These are phyloP conservation scores for Ustilago sp. DNA, from an alignment of 1,284 basidiomycete genomes.

Conservation along the genomic window DNA sequence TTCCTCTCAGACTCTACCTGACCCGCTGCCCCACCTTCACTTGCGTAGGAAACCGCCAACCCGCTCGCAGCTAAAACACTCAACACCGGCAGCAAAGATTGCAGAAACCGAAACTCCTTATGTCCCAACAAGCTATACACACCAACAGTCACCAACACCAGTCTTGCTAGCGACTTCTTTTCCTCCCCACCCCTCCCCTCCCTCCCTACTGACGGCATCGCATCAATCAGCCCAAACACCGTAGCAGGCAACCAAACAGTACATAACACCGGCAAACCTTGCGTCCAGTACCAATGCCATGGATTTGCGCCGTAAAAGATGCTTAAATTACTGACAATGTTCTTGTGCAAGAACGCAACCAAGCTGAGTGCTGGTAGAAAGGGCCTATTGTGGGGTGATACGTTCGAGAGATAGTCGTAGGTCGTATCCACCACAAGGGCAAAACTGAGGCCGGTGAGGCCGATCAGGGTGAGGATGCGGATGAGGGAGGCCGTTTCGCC, in stretches of 20 bases:
- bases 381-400: neutral
- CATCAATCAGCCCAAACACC: constrained; percentile 73
- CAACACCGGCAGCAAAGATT: constrained; percentile 87
- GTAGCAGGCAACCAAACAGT: constrained; percentile 80
- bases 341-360: constrained; percentile 82
- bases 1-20: no score
- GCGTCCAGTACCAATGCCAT: constrained; percentile 89
- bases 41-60: constrained; percentile 26
- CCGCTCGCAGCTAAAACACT: constrained; percentile 77
- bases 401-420: constrained; percentile 75
- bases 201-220: neutral
- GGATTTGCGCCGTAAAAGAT: constrained; percentile 91
- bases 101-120: constrained; percentile 97
- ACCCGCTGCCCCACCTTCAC: neutral
- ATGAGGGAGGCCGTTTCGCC: constrained; percentile 23
- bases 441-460: constrained; percentile 70
- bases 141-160: constrained; percentile 35
- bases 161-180: constrained; percentile 28
- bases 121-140: constrained; percentile 62
- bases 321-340: constrained; percentile 77
- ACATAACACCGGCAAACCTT: constrained; percentile 84
- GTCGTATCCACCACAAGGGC: constrained; percentile 76
- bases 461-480: constrained; percentile 5
- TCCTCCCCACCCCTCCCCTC: constrained; percentile 2
- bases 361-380: constrained; percentile 77